phyloP scores from a whole-genome alignment of 768 basidiomycete species.

The Lepiota brunneoincarnata region DNA sequence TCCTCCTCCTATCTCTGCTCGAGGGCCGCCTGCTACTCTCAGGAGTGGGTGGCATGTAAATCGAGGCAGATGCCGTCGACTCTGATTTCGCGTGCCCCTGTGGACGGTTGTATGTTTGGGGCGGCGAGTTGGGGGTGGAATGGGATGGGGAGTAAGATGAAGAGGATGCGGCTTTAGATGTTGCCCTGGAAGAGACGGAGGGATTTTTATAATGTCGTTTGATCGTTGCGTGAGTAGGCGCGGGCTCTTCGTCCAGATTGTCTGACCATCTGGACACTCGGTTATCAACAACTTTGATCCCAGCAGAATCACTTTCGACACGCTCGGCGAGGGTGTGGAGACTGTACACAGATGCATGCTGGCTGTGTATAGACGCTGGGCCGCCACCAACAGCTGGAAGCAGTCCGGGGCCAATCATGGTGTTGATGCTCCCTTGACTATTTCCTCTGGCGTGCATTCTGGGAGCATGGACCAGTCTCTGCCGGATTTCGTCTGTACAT shows the following conservation, averaged over 20 bases:
- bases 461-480: constrained; percentile 35
- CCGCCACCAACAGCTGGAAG: not conserved
- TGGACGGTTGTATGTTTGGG: constrained; percentile 1
- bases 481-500: constrained; percentile 64
- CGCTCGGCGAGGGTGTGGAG: constrained; percentile 59
- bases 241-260: constrained; percentile 1
- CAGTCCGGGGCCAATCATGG: constrained; percentile 9
- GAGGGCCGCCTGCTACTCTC: not conserved
- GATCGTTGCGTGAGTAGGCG: no score
- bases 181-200: not conserved
- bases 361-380: constrained; percentile 37
- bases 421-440: constrained; percentile 29
- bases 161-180: not conserved
- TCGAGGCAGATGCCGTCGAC: not conserved
- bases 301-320: constrained; percentile 29
- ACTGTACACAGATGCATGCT: constrained; percentile 56
- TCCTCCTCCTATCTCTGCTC: not conserved
- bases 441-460: constrained; percentile 40
- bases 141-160: constrained; percentile 1
- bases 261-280: constrained; percentile 4
- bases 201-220: not conserved
- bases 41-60: not conserved
- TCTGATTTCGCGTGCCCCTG: constrained; percentile 7
- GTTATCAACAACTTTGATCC: not conserved
- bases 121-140: constrained; percentile 1